phyloP scores from a whole-genome alignment of 495 filamentous ascomycete species.

The Recurvomyces mirabilis region DNA sequence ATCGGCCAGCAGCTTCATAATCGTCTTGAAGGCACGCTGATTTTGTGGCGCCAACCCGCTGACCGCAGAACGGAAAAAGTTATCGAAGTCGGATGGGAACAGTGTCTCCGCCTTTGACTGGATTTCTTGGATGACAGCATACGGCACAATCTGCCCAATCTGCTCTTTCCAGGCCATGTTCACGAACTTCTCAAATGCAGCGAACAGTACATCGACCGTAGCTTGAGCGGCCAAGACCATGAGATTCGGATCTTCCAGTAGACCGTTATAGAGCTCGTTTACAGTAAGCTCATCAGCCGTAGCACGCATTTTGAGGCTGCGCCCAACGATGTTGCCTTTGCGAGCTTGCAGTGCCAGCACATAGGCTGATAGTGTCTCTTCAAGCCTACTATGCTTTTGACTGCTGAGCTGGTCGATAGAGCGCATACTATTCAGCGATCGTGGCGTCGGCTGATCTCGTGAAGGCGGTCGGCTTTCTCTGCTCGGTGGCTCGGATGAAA shows the following conservation, averaged over 20 bases:
- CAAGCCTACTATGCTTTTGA: conserved; percentile 56
- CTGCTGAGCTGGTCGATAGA: conserved; percentile 33
- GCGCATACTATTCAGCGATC: conserved; percentile 17
- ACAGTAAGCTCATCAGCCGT: conserved; percentile 65
- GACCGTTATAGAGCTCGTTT: conserved; percentile 82
- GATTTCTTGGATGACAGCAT: conserved; percentile 51
- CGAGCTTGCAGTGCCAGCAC: conserved; percentile 68
- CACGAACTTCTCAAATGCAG: conserved; percentile 89
- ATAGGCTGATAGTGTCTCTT: conserved; percentile 79
- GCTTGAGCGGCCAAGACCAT: conserved; percentile 62
- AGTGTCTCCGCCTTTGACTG: conserved; percentile 64
- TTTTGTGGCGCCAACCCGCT: conserved; percentile 83
- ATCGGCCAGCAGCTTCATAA: conserved; percentile 77
- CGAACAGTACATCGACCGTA: conserved; percentile 79
- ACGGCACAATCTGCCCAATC: conserved; percentile 70
- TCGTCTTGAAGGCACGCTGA: conserved; percentile 69
- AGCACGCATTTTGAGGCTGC: conserved; percentile 56
- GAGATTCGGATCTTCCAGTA: conserved; percentile 69
- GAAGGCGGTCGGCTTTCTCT: conserved; percentile 18
- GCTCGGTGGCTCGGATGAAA: conserved; percentile 14
- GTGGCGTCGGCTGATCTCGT: conserved; percentile 21
- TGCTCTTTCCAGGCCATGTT: conserved; percentile 77
- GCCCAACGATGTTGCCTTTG: conserved; percentile 76
- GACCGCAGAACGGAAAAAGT: conserved; percentile 67
- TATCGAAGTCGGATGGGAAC: conserved; percentile 68